phyloP scores from a whole-genome alignment of 2,329 filamentous ascomycete species.

The Penicillium sp. region DNA sequence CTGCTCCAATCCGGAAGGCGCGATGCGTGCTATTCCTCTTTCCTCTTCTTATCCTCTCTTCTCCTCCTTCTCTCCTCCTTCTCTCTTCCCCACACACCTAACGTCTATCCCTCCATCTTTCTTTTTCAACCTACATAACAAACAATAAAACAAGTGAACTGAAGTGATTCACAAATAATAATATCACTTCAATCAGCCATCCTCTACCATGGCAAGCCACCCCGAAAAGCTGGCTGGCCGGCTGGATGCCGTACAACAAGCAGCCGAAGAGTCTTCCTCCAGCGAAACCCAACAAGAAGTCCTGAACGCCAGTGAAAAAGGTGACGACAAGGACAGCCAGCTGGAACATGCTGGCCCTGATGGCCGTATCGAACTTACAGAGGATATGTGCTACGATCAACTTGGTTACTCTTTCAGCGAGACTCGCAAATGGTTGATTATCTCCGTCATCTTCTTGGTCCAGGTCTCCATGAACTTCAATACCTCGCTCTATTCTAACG shows the following conservation, averaged over 20 bases:
- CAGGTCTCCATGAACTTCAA: constrained; percentile 82
- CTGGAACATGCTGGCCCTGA: constrained; percentile 30
- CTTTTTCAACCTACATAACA: too few species aligned
- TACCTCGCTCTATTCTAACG: constrained; percentile 74
- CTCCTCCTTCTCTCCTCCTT: constrained; percentile 8
- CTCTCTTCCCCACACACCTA: not conserved
- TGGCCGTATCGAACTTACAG: constrained; percentile 46
- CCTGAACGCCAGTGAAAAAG: not conserved
- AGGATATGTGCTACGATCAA: constrained; percentile 67
- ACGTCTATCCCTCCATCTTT: not conserved
- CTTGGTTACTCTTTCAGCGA: constrained; percentile 65
- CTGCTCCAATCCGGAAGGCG: not conserved
- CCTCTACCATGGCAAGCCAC: constrained; percentile 1
- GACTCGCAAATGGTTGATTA: constrained; percentile 73
- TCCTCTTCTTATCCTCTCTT: constrained; percentile 3
- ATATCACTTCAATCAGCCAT: too few species aligned
- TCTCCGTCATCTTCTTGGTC: constrained; percentile 73
- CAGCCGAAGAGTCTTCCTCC: constrained; percentile 1
- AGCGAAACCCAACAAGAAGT: not conserved
- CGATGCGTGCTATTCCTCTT: not conserved
- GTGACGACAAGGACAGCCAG: constrained; percentile 20
- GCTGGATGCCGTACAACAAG: constrained; percentile 4
- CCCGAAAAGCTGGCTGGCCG: constrained; percentile 1
- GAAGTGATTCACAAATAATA: too few species aligned
- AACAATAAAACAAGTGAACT: too few species aligned